Conservation (phyloP, 495 filamentous ascomycete species). For the Pyrenula aspistea region DNA sequence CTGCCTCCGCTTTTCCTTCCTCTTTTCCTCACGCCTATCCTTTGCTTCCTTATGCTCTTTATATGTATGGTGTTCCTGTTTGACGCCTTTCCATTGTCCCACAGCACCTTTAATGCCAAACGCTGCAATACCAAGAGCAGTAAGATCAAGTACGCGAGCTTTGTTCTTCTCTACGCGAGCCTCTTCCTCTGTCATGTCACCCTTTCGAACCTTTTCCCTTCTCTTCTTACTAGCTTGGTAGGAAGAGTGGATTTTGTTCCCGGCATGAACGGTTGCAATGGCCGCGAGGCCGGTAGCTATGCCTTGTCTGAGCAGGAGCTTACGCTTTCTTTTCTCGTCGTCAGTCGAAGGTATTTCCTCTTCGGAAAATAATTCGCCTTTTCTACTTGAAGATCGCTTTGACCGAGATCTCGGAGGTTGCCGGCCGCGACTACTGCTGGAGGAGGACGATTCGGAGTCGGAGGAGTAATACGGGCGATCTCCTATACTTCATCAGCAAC, state of each 20-base stretch:
- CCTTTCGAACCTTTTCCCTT: conserved; percentile 56
- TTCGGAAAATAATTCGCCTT: not conserved
- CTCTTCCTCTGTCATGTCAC: conserved; percentile 60
- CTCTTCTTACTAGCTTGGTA: conserved; percentile 63
- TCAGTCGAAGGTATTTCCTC: conserved; percentile 41
- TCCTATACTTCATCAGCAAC: not conserved
- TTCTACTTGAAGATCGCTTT: not conserved
- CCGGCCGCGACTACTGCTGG: not conserved
- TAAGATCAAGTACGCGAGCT: conserved; percentile 60
- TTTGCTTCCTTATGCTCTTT: conserved; percentile 39
- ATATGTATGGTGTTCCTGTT: conserved; percentile 43
- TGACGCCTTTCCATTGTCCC: conserved; percentile 58
- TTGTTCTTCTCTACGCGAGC: conserved; percentile 64
- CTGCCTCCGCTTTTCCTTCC: conserved; percentile 1
- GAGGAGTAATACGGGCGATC: not conserved
- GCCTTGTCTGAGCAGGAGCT: conserved; percentile 74
- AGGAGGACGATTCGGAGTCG: not conserved
- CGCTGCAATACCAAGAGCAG: conserved; percentile 71
- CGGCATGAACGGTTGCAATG: conserved; percentile 82
- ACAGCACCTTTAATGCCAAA: conserved; percentile 77
- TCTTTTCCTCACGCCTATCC: conserved; percentile 24
- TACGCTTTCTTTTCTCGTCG: conserved; percentile 66
- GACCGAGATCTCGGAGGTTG: not conserved
- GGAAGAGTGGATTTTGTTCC: conserved; percentile 63
- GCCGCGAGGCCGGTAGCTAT: conserved; percentile 72